These are phyloP conservation scores for Termitomyces sp. DNA, from an alignment of 768 basidiomycete species.

Conservation along the genomic window DNA sequence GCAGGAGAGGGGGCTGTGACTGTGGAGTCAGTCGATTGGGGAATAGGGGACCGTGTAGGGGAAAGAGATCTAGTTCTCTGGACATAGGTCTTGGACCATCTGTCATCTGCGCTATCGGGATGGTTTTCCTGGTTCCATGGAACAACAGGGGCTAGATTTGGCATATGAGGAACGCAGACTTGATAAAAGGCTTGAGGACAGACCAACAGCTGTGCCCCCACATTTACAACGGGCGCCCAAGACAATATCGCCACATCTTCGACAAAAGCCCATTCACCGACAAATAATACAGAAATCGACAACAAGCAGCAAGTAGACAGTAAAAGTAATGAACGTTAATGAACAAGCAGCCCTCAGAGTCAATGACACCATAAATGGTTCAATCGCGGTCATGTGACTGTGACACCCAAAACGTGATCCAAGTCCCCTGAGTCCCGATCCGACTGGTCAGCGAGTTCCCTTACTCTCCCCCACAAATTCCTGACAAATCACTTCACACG, in stretches of 20 bases:
- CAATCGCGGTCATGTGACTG: constrained; percentile 18
- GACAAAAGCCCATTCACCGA: constrained; percentile 73
- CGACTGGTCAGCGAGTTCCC: too few species aligned
- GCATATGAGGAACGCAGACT: neutral
- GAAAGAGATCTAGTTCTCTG: constrained; percentile 43
- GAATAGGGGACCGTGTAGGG: constrained; percentile 31
- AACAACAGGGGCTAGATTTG: constrained; percentile 56
- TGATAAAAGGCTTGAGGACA: constrained; percentile 25
- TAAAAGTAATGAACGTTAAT: neutral
- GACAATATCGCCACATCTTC: constrained; percentile 83
- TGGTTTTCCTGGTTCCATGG: constrained; percentile 53
- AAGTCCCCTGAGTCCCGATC: too few species aligned
- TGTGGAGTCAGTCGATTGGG: constrained; percentile 16
- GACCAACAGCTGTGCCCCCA: constrained; percentile 77
- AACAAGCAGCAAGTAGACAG: constrained; percentile 4
- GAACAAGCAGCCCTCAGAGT: too few species aligned
- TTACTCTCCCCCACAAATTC: too few species aligned
- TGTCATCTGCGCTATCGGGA: constrained; percentile 49
- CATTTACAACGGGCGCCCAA: constrained; percentile 69
- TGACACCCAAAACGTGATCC: too few species aligned
- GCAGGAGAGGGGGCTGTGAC: constrained; percentile 25
- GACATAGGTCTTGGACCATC: constrained; percentile 80
- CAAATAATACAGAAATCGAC: constrained; percentile 1
- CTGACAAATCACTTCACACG: too few species aligned
- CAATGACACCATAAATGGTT: neutral